These are phyloP conservation scores for Lupinus albus DNA, from an alignment of 306 rosid species.

Conservation along the genomic window DNA sequence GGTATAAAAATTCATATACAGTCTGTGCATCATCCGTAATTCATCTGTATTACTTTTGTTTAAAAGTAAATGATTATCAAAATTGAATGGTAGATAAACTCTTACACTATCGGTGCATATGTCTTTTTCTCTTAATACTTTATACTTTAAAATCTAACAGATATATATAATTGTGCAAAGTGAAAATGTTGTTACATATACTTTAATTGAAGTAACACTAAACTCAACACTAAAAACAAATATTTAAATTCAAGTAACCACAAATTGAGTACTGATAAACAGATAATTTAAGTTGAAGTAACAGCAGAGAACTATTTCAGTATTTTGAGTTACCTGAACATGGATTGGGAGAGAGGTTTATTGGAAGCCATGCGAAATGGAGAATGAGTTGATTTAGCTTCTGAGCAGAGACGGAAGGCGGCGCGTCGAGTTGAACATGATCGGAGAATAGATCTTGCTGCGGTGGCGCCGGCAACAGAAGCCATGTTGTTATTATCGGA, in stretches of 20 bases:
- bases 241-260: not conserved
- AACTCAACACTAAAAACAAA: not conserved
- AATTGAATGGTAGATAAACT: no score
- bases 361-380: conserved; percentile 59
- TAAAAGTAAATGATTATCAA: no score
- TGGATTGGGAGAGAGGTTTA: conserved; percentile 51
- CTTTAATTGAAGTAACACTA: not conserved
- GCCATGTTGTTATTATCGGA: conserved; percentile 59
- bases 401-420: conserved; percentile 54
- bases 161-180: no score
- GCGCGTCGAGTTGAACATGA: conserved; percentile 55
- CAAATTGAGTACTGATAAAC: not conserved
- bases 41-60: no score
- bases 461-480: conserved; percentile 48
- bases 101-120: no score
- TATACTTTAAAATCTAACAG: no score
- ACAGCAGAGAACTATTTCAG: not conserved
- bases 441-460: conserved; percentile 72
- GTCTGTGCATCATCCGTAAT: no score
- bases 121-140: no score
- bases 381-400: conserved; percentile 60
- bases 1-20: no score
- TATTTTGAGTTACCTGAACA: conserved; percentile 55
- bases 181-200: no score
- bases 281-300: not conserved